phyloP scores from a whole-genome alignment of 1,284 basidiomycete species.

The Cutaneotrichosporon curvatum region DNA sequence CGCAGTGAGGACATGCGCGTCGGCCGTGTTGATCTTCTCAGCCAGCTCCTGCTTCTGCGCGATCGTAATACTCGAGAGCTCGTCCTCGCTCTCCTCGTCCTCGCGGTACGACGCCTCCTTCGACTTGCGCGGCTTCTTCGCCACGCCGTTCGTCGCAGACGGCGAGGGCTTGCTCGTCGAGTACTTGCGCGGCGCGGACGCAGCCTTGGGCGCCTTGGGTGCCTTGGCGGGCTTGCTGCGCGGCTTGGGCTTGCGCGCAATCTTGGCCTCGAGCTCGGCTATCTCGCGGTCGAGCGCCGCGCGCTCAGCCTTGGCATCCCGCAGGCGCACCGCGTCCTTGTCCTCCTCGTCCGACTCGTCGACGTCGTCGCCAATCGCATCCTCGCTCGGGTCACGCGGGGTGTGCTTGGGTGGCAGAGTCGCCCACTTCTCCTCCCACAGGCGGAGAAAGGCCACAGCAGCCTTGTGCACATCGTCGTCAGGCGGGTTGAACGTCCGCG shows the following conservation, averaged over 20 bases:
- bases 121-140: constrained; percentile 36
- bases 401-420: constrained; percentile 56
- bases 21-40: constrained; percentile 75
- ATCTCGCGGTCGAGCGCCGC: constrained; percentile 24
- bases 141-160: constrained; percentile 22
- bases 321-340: constrained; percentile 33
- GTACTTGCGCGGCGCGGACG: constrained; percentile 35
- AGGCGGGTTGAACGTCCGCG: constrained; percentile 82
- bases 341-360: constrained; percentile 49
- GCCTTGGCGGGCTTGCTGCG: constrained; percentile 27
- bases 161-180: constrained; percentile 33
- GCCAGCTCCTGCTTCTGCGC: constrained; percentile 95
- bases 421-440: constrained; percentile 90
- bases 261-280: constrained; percentile 27
- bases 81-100: constrained; percentile 45
- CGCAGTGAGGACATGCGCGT: constrained; percentile 67
- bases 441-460: constrained; percentile 67
- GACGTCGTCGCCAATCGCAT: constrained; percentile 51
- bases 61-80: constrained; percentile 55
- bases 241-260: constrained; percentile 18
- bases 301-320: constrained; percentile 16
- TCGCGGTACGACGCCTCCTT: constrained; percentile 34
- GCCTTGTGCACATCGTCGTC: constrained; percentile 79
- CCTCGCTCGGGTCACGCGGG: constrained; percentile 48
- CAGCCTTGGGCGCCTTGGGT: constrained; percentile 43